phyloP scores from a whole-genome alignment of 2,329 filamentous ascomycete species.

The Amphichorda felina region DNA sequence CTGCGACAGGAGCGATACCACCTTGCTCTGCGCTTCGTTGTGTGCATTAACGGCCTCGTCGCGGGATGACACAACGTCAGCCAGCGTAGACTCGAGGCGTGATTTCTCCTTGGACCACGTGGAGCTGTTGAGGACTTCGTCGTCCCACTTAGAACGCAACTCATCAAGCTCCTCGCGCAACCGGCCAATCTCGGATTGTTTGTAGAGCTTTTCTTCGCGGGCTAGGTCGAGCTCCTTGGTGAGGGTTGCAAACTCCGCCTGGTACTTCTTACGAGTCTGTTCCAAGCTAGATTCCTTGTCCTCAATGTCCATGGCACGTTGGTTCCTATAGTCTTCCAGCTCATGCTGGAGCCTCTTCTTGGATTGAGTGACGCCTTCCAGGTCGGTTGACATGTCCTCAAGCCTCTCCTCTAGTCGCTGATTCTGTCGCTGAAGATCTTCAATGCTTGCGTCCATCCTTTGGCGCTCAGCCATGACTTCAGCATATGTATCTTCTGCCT shows the following conservation, averaged over 20 bases:
- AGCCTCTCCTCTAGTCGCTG: slow-evolving; percentile 84
- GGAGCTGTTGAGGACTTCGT: slow-evolving; percentile 93
- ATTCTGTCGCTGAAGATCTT: slow-evolving; percentile 81
- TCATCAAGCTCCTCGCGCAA: slow-evolving; percentile 95
- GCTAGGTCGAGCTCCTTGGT: slow-evolving; percentile 90
- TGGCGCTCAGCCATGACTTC: slow-evolving; percentile 86
- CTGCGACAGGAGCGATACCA: slow-evolving; percentile 81
- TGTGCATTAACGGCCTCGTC: slow-evolving; percentile 90
- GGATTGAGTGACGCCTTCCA: slow-evolving; percentile 72
- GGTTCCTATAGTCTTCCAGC: slow-evolving; percentile 91
- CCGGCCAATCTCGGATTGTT: slow-evolving; percentile 74
- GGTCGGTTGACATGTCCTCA: slow-evolving; percentile 83
- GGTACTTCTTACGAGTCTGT: slow-evolving; percentile 95
- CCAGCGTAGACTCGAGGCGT: slow-evolving; percentile 76
- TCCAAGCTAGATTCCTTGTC: slow-evolving; percentile 95
- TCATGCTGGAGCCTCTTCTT: slow-evolving; percentile 95
- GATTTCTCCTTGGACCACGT: slow-evolving; percentile 98
- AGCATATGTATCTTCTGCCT: slow-evolving; percentile 84
- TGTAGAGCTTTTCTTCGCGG: slow-evolving; percentile 77
- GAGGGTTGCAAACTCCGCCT: slow-evolving; percentile 78
- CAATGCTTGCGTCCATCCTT: slow-evolving; percentile 75
- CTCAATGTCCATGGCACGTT: slow-evolving; percentile 90
- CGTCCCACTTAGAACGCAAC: slow-evolving; percentile 91
- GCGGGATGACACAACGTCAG: slow-evolving; percentile 80
- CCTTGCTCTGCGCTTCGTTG: slow-evolving; percentile 88